Evolutionary conservation across 495 filamentous ascomycete species (phyloP).

Genomic region (Xylaria castorea): DNA sequence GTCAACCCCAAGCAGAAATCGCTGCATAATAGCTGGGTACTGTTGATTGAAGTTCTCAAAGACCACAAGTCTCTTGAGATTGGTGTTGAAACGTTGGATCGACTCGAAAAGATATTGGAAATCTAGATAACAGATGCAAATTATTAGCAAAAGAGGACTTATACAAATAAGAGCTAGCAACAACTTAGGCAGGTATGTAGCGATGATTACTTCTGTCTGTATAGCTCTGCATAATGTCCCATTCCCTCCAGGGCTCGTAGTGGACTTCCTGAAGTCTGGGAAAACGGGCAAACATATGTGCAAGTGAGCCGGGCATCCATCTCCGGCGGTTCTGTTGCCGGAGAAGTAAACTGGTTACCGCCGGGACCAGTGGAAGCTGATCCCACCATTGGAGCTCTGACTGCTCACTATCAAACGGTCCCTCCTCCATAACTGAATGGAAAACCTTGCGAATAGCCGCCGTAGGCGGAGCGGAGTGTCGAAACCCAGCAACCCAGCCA

Average conservation of each 20-base stretch:
- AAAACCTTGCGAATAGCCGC: conserved; percentile 38
- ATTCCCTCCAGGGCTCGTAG: conserved; percentile 46
- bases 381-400: conserved; percentile 41
- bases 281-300: conserved; percentile 42
- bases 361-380: conserved; percentile 42
- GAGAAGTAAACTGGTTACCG: conserved; percentile 42
- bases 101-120: conserved; percentile 38
- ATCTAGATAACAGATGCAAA: conserved; percentile 26
- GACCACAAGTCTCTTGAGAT: conserved; percentile 39
- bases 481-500: conserved; percentile 40
- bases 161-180: conserved; percentile 18
- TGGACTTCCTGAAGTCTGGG: conserved; percentile 45
- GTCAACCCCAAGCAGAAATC: conserved; percentile 27
- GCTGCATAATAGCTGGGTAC: conserved; percentile 36
- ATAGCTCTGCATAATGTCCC: conserved; percentile 31
- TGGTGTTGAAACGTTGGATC: conserved; percentile 33
- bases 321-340: conserved; percentile 45
- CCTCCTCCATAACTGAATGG: conserved; percentile 31
- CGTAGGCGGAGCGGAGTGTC: conserved; percentile 33
- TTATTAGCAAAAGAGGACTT: conserved; percentile 27
- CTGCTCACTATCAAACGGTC: conserved; percentile 39
- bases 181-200: conserved; percentile 26
- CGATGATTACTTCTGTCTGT: conserved; percentile 38
- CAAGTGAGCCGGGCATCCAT: conserved; percentile 40
- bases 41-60: conserved; percentile 46